These are phyloP conservation scores for Umbelopsis isabellina DNA, from an alignment of 192 early-diverging fungal genomes.

Conservation along the genomic window DNA sequence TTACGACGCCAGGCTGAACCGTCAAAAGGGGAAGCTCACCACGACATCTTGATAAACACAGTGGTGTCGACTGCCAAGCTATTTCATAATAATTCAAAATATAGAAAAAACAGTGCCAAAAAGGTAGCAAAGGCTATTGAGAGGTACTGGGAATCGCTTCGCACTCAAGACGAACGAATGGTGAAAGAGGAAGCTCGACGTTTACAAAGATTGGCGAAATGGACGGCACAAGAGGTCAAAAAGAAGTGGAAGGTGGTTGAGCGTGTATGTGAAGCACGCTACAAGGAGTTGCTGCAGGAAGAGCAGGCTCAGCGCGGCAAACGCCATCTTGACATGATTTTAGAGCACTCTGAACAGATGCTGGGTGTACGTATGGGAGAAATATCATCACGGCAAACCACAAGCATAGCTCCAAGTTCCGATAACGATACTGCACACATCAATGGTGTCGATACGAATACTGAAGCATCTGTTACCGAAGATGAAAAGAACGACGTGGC, in stretches of 20 bases:
- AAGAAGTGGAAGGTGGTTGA: conserved; percentile 75
- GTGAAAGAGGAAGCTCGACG: conserved; percentile 54
- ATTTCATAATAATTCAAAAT: conserved; percentile 44
- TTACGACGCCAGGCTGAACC: conserved; percentile 44
- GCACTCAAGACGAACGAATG: conserved; percentile 54
- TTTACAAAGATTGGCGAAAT: conserved; percentile 62
- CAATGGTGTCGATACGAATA: conserved; percentile 4
- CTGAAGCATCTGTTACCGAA: not conserved
- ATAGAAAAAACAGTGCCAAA: conserved; percentile 45
- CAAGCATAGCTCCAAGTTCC: not conserved
- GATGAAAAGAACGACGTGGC: conserved; percentile 27
- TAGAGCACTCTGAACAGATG: conserved; percentile 74
- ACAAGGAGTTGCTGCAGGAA: conserved; percentile 62
- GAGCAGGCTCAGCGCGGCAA: conserved; percentile 62
- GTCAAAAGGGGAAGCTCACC: conserved; percentile 40
- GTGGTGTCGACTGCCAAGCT: conserved; percentile 40
- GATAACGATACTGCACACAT: conserved; percentile 1
- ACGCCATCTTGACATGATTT: conserved; percentile 68
- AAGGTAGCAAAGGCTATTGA: conserved; percentile 57
- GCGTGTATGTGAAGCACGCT: conserved; percentile 58
- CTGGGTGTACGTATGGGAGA: conserved; percentile 59
- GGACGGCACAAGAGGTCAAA: conserved; percentile 65
- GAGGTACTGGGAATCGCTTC: conserved; percentile 57
- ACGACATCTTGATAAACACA: conserved; percentile 51
- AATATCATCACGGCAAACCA: not conserved